Evolutionary conservation across 164 flowering plant genomes (phyloP).

Genomic region (Sextonia rubra): DNA sequence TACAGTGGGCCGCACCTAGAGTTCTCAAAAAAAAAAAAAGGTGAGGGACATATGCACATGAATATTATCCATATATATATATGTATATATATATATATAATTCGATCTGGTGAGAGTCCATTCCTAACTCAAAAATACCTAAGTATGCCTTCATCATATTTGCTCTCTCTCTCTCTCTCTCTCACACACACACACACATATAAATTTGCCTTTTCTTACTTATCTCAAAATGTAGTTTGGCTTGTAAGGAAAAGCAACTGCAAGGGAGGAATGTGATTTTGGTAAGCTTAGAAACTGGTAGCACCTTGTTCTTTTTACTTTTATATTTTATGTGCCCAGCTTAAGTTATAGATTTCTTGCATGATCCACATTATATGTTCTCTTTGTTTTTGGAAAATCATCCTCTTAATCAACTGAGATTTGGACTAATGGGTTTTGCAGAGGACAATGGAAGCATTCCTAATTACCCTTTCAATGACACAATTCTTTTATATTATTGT

Average conservation of each 20-base stretch:
- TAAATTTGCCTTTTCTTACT: not conserved
- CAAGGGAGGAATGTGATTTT: slow-evolving; percentile 49
- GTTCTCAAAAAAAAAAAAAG: too few relatives aligned
- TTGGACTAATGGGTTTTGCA: slow-evolving; percentile 26
- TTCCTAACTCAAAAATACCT: not conserved
- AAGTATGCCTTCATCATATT: not conserved
- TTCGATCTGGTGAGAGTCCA: not conserved
- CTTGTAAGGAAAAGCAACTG: slow-evolving; percentile 70
- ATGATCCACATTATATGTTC: not conserved
- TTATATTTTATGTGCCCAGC: not conserved
- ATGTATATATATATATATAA: not conserved
- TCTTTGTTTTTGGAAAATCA: not conserved
- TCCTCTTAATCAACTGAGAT: not conserved
- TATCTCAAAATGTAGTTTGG: slow-evolving; percentile 51
- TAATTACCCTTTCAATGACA: slow-evolving; percentile 66
- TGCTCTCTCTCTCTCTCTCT: not conserved
- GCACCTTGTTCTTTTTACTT: too few relatives aligned
- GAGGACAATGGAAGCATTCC: slow-evolving; percentile 92
- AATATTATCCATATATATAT: too few relatives aligned
- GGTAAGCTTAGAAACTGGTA: slow-evolving; percentile 33
- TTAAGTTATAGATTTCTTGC: not conserved
- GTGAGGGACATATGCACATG: too few relatives aligned
- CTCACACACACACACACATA: not conserved
- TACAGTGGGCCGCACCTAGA: too few relatives aligned
- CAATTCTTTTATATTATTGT: slow-evolving; percentile 67